Evolutionary conservation across 2,329 filamentous ascomycete species (phyloP), one percentile per base, ranked within the genome.

Genomic region (Penicillium brevicompactum): DNA sequence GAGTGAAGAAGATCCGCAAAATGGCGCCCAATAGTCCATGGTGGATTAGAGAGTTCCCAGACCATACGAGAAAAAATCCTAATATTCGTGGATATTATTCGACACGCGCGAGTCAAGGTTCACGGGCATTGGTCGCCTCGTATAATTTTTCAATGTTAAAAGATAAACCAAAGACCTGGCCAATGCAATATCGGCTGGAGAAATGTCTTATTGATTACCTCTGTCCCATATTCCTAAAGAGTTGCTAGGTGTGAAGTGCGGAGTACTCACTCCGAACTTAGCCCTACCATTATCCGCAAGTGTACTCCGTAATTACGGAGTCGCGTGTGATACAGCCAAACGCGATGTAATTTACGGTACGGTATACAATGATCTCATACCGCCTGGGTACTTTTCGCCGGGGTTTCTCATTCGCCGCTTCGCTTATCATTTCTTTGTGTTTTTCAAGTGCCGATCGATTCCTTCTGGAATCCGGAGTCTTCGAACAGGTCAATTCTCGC

Each of bases 351-450:
- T 41, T 41, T 41, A 21, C 38, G 42, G 22, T 31, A 44, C 22
- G 42, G 22, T 14, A 34, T 34, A 37, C 34, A 13, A n/a, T 13
- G 34, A 7, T 7, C n/a, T 7, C 11, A 37, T 37, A 34, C 31
- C 13, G 10, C 31, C 9, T 41, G 30, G n/a, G 31, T 3, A 14
- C 14, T 24, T 22, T 18, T 14, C 14, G 18, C 5, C 14, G 16
- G 9, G 4, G 34, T 24, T 40, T 43, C 46, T 46, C n/a, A 61
- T 61, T 61, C 46, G 59, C 38, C 46, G 16, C 18, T 49, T 59
- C 51, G 57, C 54, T 60, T 61, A 59, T 59, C 54, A 49, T 49
- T 42, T 49, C 45, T 41, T 46, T 37, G 22, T 49, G 44, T 49
- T 50, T 42, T 42, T 37, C 37, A 40, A 47, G 31, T 30, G 51